Conservation (phyloP, 148 eudicot genomes). For the Persicaria tinctoria region DNA sequence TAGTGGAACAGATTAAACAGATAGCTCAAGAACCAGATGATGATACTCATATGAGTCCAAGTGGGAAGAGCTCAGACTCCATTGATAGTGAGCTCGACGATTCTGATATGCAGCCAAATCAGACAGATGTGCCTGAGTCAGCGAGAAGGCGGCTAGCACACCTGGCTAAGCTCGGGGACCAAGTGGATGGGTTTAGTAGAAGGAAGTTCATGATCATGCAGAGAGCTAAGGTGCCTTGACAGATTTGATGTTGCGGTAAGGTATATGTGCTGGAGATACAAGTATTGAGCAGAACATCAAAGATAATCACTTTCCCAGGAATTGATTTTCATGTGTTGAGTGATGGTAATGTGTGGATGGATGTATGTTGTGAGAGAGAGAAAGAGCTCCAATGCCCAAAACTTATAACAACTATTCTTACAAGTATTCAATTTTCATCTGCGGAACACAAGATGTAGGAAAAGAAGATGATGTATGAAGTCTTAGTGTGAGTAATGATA, state of each 20-base stretch:
- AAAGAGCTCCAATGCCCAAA: neutral
- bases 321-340: neutral
- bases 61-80: neutral
- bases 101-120: conserved; percentile 18
- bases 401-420: too few relatives aligned
- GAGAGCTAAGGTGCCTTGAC: conserved; percentile 46
- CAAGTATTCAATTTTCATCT: neutral
- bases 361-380: neutral
- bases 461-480: too few relatives aligned
- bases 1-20: conserved; percentile 52
- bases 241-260: too few relatives aligned
- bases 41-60: conserved; percentile 8
- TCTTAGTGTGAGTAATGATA: too few relatives aligned
- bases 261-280: neutral
- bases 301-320: neutral
- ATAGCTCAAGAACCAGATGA: conserved; percentile 26
- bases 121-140: conserved; percentile 26
- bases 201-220: conserved; percentile 61
- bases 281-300: neutral
- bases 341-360: neutral
- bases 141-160: conserved; percentile 58
- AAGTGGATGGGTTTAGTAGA: conserved; percentile 47
- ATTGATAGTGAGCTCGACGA: neutral
- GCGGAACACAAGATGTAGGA: neutral
- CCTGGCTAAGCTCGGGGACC: conserved; percentile 60